A percentile compares a stretch with the other conserved stretches of the same genome.
These are phyloP conservation scores for Clarireedia paspali DNA, from an alignment of 2,329 filamentous ascomycete genomes.

Conservation along the genomic window DNA sequence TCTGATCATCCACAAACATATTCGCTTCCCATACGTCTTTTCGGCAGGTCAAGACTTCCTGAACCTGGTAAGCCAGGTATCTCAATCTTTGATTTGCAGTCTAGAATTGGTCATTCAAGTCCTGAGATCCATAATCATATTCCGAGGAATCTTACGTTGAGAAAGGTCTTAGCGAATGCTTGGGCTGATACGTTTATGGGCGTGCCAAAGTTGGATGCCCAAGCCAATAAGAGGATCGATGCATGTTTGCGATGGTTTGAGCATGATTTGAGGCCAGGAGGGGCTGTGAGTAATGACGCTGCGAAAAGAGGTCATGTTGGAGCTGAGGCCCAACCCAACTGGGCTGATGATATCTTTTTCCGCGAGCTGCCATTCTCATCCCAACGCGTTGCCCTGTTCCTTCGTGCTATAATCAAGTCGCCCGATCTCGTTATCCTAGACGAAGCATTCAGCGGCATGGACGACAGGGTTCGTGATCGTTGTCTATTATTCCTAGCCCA, in stretches of 20 bases:
- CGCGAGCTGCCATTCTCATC: slow-evolving; percentile 70
- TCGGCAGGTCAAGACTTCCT: slow-evolving; percentile 74
- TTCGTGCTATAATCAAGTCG: slow-evolving; percentile 72
- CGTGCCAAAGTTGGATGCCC: slow-evolving; percentile 54
- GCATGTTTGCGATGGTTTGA: slow-evolving; percentile 71
- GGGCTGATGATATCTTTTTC: slow-evolving; percentile 63
- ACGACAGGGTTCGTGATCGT: slow-evolving; percentile 73
- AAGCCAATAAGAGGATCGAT: slow-evolving; percentile 54
- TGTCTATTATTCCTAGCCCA: slow-evolving; percentile 72
- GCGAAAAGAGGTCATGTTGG: slow-evolving; percentile 26
- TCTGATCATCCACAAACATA: slow-evolving; percentile 96
- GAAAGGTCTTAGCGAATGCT: slow-evolving; percentile 72
- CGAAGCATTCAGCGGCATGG: slow-evolving; percentile 83
- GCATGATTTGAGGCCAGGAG: slow-evolving; percentile 54
- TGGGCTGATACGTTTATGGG: slow-evolving; percentile 84
- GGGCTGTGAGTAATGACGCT: slow-evolving; percentile 13
- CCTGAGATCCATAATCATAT: slow-evolving; percentile 94
- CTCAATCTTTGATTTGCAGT: slow-evolving; percentile 88
- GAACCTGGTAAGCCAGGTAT: slow-evolving; percentile 60
- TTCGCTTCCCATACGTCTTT: slow-evolving; percentile 77
- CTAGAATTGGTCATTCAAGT: slow-evolving; percentile 83
- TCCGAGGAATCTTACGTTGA: slow-evolving; percentile 65
- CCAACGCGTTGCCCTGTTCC: slow-evolving; percentile 78
- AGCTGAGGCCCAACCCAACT: slow-evolving; percentile 35
- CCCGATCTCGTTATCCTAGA: slow-evolving; percentile 80